Evolutionary conservation across 495 filamentous ascomycete species (phyloP).

Genomic region (Bacidia gigantensis): DNA sequence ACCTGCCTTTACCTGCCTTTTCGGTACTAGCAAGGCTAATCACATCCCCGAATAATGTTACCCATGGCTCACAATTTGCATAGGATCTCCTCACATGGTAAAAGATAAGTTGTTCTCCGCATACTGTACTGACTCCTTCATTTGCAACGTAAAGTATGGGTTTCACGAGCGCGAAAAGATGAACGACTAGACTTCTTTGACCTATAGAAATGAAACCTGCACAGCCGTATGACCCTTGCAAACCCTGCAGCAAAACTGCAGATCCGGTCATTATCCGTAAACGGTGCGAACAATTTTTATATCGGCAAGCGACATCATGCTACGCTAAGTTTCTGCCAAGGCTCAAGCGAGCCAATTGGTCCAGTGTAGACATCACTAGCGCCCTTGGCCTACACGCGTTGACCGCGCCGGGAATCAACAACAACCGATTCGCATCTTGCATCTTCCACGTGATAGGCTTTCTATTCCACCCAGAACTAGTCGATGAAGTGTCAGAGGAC

Average conservation of each 20-base stretch:
- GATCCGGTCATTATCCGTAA: background rate
- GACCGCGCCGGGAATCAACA: background rate
- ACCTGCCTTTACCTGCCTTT: background rate
- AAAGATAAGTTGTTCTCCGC: too few relatives aligned
- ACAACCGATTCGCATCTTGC: background rate
- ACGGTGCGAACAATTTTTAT: background rate
- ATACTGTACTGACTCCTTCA: too few relatives aligned
- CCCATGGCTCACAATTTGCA: background rate
- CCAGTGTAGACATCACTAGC: background rate
- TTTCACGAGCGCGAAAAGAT: too few relatives aligned
- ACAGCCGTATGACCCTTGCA: background rate
- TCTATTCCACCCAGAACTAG: too few relatives aligned
- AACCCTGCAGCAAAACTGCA: background rate
- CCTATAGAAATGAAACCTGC: too few relatives aligned
- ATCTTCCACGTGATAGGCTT: too few relatives aligned
- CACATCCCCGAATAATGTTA: background rate
- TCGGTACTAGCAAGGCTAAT: background rate
- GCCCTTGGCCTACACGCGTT: background rate
- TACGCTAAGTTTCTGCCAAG: too few relatives aligned
- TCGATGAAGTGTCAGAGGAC: too few relatives aligned
- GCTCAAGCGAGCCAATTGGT: background rate
- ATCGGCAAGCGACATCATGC: background rate
- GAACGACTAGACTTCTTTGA: too few relatives aligned
- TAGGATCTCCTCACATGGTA: background rate
- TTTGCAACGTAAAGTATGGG: too few relatives aligned